phyloP scores from a whole-genome alignment of 331 rosid species.

The Telfairia occidentalis region DNA sequence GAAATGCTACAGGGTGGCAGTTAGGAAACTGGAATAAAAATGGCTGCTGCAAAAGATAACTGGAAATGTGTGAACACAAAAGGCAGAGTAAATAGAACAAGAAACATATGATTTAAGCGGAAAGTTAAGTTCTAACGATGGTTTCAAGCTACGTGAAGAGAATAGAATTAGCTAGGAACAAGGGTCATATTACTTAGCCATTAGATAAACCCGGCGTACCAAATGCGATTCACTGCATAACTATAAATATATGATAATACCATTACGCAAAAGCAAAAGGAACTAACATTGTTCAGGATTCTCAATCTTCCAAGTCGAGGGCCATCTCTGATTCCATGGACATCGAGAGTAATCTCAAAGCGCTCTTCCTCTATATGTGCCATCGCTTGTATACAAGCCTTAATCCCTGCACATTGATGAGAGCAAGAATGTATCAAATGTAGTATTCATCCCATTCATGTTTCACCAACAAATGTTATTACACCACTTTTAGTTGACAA shows the following conservation, averaged over 20 bases:
- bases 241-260: not conserved
- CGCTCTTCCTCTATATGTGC: constrained; percentile 52
- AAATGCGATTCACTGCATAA: not conserved
- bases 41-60: too few species aligned
- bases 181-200: not conserved
- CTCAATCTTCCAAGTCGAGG: constrained; percentile 82
- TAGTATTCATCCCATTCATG: not conserved
- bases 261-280: not conserved
- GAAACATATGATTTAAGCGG: not conserved
- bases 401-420: constrained; percentile 50
- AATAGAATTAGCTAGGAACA: not conserved
- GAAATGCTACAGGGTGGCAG: too few species aligned
- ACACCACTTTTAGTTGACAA: not conserved
- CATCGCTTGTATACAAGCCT: constrained; percentile 52
- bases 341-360: constrained; percentile 61
- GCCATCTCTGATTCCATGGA: constrained; percentile 68
- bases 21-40: too few species aligned
- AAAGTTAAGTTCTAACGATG: not conserved
- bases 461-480: not conserved
- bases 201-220: not conserved
- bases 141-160: not conserved
- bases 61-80: not conserved
- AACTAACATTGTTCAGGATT: constrained; percentile 52
- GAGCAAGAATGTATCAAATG: not conserved
- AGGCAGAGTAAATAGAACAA: not conserved